Evolutionary conservation across 164 flowering plant species (phyloP).

Genomic region (Pachysandra terminalis): DNA sequence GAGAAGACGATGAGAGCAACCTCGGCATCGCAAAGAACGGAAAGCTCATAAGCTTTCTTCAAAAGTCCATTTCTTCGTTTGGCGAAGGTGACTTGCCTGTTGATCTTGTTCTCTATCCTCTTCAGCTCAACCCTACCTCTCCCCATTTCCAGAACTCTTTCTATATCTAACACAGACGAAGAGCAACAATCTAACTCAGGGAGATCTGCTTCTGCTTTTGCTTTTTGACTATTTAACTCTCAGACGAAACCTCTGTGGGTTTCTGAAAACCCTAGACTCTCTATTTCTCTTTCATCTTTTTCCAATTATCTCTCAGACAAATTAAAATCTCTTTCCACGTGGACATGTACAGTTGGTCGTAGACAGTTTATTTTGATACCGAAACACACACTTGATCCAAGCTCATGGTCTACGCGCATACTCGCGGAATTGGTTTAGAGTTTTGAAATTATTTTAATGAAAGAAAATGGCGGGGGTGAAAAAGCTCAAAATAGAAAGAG

Average conservation of each 20-base stretch:
- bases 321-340: no score
- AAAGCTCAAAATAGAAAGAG: no score
- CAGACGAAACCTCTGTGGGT: not conserved
- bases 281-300: no score
- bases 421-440: no score
- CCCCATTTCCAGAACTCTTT: slow-evolving; percentile 29
- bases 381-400: no score
- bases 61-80: slow-evolving; percentile 53
- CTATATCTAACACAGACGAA: not conserved
- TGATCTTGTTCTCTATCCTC: slow-evolving; percentile 60
- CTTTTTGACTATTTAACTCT: not conserved
- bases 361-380: no score
- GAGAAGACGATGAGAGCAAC: slow-evolving; percentile 62
- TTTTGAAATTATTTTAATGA: no score
- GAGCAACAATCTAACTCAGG: not conserved
- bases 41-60: slow-evolving; percentile 56
- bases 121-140: slow-evolving; percentile 57
- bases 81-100: slow-evolving; percentile 50
- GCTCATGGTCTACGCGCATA: no score
- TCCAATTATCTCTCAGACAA: not conserved
- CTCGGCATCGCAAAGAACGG: slow-evolving; percentile 48
- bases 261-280: not conserved
- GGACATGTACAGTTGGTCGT: no score
- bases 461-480: no score
- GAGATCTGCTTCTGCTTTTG: not conserved